Evolutionary conservation across 1,284 basidiomycete species (phyloP), one percentile per base, ranked within the genome.

Genomic region (Farysia itapuensis): DNA sequence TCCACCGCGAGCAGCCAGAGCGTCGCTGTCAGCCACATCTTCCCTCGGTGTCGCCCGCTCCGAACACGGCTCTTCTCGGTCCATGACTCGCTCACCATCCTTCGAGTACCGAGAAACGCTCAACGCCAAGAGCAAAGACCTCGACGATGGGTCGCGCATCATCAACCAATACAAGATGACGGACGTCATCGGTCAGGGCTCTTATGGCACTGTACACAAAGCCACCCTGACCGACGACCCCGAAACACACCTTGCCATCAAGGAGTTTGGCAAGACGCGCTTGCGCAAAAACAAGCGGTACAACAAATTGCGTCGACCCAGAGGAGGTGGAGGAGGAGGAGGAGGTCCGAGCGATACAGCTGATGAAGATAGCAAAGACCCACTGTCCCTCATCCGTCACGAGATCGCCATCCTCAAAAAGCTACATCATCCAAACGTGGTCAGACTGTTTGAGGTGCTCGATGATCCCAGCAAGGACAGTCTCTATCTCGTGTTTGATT

Each of bases 391-490:
- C 16, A 72, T 76, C 23, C 61, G 74, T 29, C 65, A 66, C 33
- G 74, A 76, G 48, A 66, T 70, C 34, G 67, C 66, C 23, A 70
- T 70, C 37, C 48, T 63, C 48, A 72, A 71, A 45, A 76, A 68
- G 57, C 57, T 77, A 7, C 43, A 58, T 21, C 75, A 81, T 76
- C 77, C 70, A 0, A 43, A 77, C 25, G 59, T 84, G n/a, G 79
- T 81, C 5, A 74, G 77, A 21, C 75, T 83, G 1, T 81, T 79
- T 69, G 82, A 83, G 63, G 82, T 82, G 2, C 79, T 84, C 26
- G 82, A 83, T 20, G 81, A 83, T 3, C 78, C 80, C 2, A 74
- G 74, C 28, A 78, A 79, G 15, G 82, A 83, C 52, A 75, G 77
- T 2, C 74, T 83, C 3, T 81, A 81, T 63, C 79, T 83, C 72